phyloP scores from a whole-genome alignment of 495 filamentous ascomycete genomes.

The Podospora comata region DNA sequence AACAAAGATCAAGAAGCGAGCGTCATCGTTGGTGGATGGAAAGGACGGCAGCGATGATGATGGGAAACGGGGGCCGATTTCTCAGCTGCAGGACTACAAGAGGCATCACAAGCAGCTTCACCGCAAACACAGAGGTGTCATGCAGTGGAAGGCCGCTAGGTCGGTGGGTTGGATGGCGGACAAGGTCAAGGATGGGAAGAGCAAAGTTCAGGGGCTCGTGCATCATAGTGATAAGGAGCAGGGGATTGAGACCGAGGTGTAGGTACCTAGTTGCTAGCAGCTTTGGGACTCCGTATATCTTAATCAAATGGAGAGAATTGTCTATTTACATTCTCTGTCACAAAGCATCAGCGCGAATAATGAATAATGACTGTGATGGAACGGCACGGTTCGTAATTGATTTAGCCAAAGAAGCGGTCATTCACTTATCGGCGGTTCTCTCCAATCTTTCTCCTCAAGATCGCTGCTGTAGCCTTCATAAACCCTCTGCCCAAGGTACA shows the following conservation, averaged over 20 bases:
- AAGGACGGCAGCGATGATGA: conserved; percentile 35
- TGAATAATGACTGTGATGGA: too few species aligned
- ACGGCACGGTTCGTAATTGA: too few species aligned
- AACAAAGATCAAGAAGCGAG: conserved; percentile 20
- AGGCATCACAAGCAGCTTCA: conserved; percentile 58
- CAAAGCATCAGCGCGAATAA: too few species aligned
- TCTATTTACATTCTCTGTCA: too few species aligned
- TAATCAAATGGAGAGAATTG: too few species aligned
- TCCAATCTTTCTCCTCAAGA: too few species aligned
- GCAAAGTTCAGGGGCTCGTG: conserved; percentile 51
- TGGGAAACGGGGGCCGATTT: conserved; percentile 40
- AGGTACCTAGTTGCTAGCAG: background rate
- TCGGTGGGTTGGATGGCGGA: conserved; percentile 59
- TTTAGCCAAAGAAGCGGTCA: too few species aligned
- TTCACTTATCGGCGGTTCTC: too few species aligned
- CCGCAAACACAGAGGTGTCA: conserved; percentile 61
- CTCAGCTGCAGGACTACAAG: conserved; percentile 51
- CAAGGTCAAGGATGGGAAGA: conserved; percentile 52
- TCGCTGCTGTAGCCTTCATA: too few species aligned
- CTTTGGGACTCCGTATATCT: too few species aligned
- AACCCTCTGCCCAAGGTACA: too few species aligned
- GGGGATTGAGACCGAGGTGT: conserved; percentile 60
- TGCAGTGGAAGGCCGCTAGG: conserved; percentile 67
- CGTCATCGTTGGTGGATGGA: conserved; percentile 18
- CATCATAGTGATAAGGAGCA: conserved; percentile 55